Evolutionary conservation across 352 stramenopile species (phyloP).

Genomic region (Thalassiosira livingstoniorum): DNA sequence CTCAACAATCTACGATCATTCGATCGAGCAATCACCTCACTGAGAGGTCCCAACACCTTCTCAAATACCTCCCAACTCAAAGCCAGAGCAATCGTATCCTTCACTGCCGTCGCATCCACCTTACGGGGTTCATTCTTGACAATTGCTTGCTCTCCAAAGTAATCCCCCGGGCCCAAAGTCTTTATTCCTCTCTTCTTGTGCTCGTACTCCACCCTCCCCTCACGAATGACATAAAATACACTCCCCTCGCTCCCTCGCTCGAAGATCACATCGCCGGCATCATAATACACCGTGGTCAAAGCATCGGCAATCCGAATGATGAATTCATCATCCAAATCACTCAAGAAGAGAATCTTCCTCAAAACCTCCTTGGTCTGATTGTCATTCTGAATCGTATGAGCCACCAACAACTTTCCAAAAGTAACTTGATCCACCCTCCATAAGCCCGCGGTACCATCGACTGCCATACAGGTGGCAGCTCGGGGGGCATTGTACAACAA

Average conservation of each 20-base stretch:
- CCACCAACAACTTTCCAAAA: slow-evolving; percentile 91
- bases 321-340: slow-evolving; percentile 48
- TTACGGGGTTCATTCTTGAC: slow-evolving; percentile 88
- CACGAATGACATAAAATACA: slow-evolving; percentile 72
- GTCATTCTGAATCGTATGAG: slow-evolving; percentile 62
- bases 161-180: slow-evolving; percentile 88
- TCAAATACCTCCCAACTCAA: slow-evolving; percentile 93
- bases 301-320: slow-evolving; percentile 76
- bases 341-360: slow-evolving; percentile 69
- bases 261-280: slow-evolving; percentile 92
- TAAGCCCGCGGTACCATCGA: slow-evolving; percentile 65
- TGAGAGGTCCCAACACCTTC: slow-evolving; percentile 90
- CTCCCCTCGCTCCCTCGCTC: slow-evolving; percentile 92
- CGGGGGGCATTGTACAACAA: slow-evolving; percentile 91
- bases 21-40: slow-evolving; percentile 91
- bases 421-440: slow-evolving; percentile 93
- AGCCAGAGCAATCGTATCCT: slow-evolving; percentile 77
- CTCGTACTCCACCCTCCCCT: slow-evolving; percentile 77
- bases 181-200: slow-evolving; percentile 81
- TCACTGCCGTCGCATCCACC: slow-evolving; percentile 69
- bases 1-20: slow-evolving; percentile 85
- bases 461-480: slow-evolving; percentile 78
- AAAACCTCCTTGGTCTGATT: slow-evolving; percentile 59
- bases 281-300: slow-evolving; percentile 81
- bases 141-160: slow-evolving; percentile 92